These are phyloP conservation scores for Phialemoniopsis sp. DNA, from an alignment of 2,329 filamentous ascomycete species.

Conservation along the genomic window DNA sequence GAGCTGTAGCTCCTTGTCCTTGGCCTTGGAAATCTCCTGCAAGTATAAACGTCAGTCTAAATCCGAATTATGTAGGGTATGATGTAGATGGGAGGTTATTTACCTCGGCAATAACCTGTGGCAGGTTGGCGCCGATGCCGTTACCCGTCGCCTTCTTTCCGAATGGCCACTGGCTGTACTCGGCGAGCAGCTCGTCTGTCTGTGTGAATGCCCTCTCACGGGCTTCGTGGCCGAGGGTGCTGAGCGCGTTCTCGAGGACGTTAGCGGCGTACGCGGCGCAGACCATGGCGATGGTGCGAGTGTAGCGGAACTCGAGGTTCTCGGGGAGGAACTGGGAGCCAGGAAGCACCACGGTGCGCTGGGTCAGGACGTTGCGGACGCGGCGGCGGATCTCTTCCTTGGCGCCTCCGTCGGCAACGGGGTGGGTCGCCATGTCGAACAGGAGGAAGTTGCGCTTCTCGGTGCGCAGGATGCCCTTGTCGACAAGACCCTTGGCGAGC, in stretches of 20 bases:
- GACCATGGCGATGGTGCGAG: slow-evolving; percentile 91
- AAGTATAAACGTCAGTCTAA: neutral
- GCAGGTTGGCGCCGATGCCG: slow-evolving; percentile 88
- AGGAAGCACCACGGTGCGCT: slow-evolving; percentile 87
- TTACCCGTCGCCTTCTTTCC: slow-evolving; percentile 74
- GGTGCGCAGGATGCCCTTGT: slow-evolving; percentile 96
- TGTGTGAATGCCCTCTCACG: slow-evolving; percentile 93
- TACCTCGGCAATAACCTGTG: slow-evolving; percentile 77
- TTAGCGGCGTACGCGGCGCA: slow-evolving; percentile 98
- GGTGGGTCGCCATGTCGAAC: slow-evolving; percentile 99
- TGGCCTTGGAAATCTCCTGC: slow-evolving; percentile 74
- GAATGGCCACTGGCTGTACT: slow-evolving; percentile 98
- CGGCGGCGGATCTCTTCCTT: slow-evolving; percentile 96
- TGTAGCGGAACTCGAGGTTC: slow-evolving; percentile 88
- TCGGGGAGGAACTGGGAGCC: slow-evolving; percentile 87
- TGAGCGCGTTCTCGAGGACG: slow-evolving; percentile 95
- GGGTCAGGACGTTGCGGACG: slow-evolving; percentile 87
- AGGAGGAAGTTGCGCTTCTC: slow-evolving; percentile 99
- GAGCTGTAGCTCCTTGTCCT: slow-evolving; percentile 92
- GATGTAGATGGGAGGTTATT: slow-evolving; percentile 11
- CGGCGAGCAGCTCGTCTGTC: slow-evolving; percentile 90
- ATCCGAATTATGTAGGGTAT: neutral
- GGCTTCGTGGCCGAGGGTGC: slow-evolving; percentile 88
- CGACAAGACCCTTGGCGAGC: slow-evolving; percentile 92
- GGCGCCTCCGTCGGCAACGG: slow-evolving; percentile 90